phyloP scores from a whole-genome alignment of 1,284 basidiomycete species.

The Sutorius eximius region DNA sequence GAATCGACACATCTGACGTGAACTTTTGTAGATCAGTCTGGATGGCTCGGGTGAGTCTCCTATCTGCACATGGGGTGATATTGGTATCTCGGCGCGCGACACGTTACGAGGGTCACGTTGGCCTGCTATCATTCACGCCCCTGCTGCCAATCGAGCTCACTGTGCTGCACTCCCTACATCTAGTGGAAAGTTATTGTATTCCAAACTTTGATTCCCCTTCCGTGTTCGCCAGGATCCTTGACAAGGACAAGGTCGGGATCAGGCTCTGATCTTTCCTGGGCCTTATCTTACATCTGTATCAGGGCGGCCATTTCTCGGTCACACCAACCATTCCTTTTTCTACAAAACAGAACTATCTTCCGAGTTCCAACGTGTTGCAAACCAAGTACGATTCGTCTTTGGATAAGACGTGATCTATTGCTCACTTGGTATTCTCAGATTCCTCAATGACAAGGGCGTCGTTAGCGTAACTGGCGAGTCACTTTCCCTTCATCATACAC shows the following conservation, averaged over 20 bases:
- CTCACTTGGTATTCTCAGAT: slow-evolving; percentile 41
- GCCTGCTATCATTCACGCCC: neutral
- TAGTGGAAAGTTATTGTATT: slow-evolving; percentile 87
- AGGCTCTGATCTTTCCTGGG: neutral
- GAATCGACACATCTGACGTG: slow-evolving; percentile 3
- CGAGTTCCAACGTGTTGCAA: slow-evolving; percentile 84
- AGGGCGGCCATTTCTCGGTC: slow-evolving; percentile 93
- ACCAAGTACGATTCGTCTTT: slow-evolving; percentile 56
- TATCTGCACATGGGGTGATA: neutral
- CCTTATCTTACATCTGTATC: slow-evolving; percentile 5
- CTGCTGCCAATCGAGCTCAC: slow-evolving; percentile 2
- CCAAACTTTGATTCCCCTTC: slow-evolving; percentile 93
- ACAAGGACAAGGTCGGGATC: slow-evolving; percentile 66
- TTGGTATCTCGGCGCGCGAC: neutral
- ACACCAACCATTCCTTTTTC: slow-evolving; percentile 66
- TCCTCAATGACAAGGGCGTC: slow-evolving; percentile 79
- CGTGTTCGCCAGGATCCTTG: slow-evolving; percentile 84
- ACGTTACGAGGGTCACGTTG: too few species aligned
- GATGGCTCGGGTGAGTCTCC: slow-evolving; percentile 70
- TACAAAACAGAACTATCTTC: slow-evolving; percentile 85
- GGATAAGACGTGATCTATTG: neutral
- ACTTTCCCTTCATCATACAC: neutral
- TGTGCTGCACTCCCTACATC: neutral
- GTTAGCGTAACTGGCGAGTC: slow-evolving; percentile 69
- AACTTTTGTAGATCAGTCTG: slow-evolving; percentile 54